Conservation (phyloP, 306 rosid species). For the Sphenostylis stenocarpa region DNA sequence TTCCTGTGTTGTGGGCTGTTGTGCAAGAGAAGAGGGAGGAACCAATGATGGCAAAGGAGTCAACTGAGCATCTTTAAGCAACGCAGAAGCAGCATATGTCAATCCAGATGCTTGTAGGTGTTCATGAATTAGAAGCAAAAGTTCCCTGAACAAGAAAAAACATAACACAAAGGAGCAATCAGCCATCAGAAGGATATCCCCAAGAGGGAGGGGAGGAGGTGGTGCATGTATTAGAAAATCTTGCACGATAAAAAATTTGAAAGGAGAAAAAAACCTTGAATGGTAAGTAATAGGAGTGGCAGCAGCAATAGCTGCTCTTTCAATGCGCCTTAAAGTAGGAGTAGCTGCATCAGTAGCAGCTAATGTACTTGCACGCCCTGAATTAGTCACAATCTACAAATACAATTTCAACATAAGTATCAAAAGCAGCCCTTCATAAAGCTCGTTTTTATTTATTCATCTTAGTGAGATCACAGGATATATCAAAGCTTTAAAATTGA, state of each 20-base stretch:
- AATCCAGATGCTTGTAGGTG: conserved; percentile 97
- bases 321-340: conserved; percentile 98
- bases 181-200: conserved; percentile 17
- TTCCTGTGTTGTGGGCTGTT: conserved; percentile 74
- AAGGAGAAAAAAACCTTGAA: conserved; percentile 59
- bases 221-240: not conserved
- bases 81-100: conserved; percentile 58
- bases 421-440: not conserved
- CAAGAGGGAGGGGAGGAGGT: not conserved
- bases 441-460: not conserved
- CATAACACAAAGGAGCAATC: conserved; percentile 21
- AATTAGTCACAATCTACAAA: conserved; percentile 90
- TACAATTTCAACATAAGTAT: conserved; percentile 5
- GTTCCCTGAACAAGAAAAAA: conserved; percentile 68
- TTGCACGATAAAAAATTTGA: not conserved
- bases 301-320: conserved; percentile 99
- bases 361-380: conserved; percentile 95
- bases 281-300: conserved; percentile 99
- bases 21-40: conserved; percentile 71
- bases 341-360: conserved; percentile 99
- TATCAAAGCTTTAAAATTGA: too few species aligned
- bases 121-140: conserved; percentile 85
- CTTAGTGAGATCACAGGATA: not conserved
- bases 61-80: conserved; percentile 97
- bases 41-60: conserved; percentile 75